phyloP scores from a whole-genome alignment of 129 eudicot species.

The Ambrosia artemisiifolia region DNA sequence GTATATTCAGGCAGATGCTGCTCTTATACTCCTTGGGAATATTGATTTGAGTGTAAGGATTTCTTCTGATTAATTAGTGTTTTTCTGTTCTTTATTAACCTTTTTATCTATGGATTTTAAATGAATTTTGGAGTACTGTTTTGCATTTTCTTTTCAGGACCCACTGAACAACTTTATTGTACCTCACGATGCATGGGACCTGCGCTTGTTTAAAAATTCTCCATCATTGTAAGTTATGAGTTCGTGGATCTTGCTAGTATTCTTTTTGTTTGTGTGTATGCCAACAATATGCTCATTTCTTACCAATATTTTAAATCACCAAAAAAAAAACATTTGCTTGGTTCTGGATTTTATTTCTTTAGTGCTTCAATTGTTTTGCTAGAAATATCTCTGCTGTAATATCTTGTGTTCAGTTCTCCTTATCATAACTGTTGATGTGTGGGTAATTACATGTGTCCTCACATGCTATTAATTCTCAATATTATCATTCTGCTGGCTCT shows the following conservation, averaged over 20 bases:
- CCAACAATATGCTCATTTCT: neutral
- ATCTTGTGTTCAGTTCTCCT: too few relatives aligned
- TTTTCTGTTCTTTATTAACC: neutral
- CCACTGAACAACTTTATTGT: slow-evolving; percentile 42
- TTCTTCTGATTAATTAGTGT: slow-evolving; percentile 4
- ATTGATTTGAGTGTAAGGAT: slow-evolving; percentile 56
- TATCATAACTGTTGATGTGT: too few relatives aligned
- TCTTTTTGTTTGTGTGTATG: neutral
- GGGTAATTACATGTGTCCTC: too few relatives aligned
- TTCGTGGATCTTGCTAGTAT: neutral
- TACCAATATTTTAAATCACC: neutral
- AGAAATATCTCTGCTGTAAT: too few relatives aligned
- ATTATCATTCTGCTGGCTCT: neutral
- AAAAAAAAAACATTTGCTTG: neutral
- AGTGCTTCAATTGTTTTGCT: neutral
- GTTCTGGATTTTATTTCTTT: neutral
- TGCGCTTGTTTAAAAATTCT: slow-evolving; percentile 59
- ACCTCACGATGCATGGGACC: slow-evolving; percentile 84
- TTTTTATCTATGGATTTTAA: neutral
- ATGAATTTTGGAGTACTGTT: slow-evolving; percentile 13
- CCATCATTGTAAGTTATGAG: slow-evolving; percentile 76
- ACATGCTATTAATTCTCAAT: too few relatives aligned
- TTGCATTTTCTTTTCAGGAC: slow-evolving; percentile 49
- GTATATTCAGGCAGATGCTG: slow-evolving; percentile 79
- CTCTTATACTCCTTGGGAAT: slow-evolving; percentile 69